A percentile compares a stretch with the other conserved stretches of the same genome.
phyloP scores from a whole-genome alignment of 2,329 filamentous ascomycete species.

The Phoma herbarum region DNA sequence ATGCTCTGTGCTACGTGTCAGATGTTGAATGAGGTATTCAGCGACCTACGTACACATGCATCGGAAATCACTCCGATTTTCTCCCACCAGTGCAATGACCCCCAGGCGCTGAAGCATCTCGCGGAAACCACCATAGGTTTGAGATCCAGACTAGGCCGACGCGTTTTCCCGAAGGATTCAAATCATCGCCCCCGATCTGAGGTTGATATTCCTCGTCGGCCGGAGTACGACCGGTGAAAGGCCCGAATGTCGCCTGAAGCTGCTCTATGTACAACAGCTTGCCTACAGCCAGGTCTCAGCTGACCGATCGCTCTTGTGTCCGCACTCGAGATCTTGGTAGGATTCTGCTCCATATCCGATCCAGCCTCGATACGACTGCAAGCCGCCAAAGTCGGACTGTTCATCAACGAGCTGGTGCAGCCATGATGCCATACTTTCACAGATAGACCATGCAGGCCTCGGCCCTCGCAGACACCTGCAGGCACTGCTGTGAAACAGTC shows the following conservation, averaged over 20 bases:
- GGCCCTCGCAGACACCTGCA: constrained; percentile 11
- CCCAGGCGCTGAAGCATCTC: constrained; percentile 3
- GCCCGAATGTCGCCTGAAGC: constrained; percentile 6
- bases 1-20: constrained; percentile 22
- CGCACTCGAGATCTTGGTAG: constrained; percentile 7
- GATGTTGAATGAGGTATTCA: constrained; percentile 7
- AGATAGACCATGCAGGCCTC: neutral
- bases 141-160: constrained; percentile 4
- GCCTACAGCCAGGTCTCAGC: neutral
- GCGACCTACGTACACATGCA: constrained; percentile 7
- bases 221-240: constrained; percentile 12
- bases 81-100: constrained; percentile 9
- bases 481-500: constrained; percentile 14
- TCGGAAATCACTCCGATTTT: constrained; percentile 6
- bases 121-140: constrained; percentile 10
- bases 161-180: constrained; percentile 3
- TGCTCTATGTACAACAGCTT: constrained; percentile 6
- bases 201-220: constrained; percentile 9
- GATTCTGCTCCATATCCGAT: constrained; percentile 1
- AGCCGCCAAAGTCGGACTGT: constrained; percentile 8
- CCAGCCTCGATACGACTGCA: constrained; percentile 12
- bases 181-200: neutral
- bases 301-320: constrained; percentile 11
- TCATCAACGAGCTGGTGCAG: neutral
- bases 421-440: constrained; percentile 10